These are phyloP conservation scores for Smithsoniella earleae DNA, from an alignment of 163 green algal species.

Conservation along the genomic window DNA sequence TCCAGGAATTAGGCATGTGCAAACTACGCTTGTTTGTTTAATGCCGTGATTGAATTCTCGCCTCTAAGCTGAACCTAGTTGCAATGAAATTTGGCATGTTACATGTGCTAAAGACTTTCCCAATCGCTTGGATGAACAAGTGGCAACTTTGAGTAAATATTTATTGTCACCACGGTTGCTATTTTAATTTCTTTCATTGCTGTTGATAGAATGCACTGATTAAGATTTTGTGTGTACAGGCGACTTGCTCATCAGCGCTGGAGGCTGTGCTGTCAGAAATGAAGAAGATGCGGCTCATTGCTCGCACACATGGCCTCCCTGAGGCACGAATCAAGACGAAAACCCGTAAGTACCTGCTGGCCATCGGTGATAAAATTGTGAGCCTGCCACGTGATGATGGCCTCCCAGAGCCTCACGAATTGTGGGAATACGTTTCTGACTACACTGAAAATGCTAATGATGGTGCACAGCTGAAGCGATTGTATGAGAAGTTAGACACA, in stretches of 20 bases:
- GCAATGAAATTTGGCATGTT: no score
- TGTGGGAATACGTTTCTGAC: conserved; percentile 21
- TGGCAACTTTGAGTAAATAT: no score
- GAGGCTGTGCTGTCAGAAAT: conserved; percentile 18
- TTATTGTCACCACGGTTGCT: no score
- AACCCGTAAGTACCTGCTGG: conserved; percentile 26
- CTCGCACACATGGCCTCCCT: conserved; percentile 18
- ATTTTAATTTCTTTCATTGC: no score
- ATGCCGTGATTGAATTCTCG: no score
- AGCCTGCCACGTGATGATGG: conserved; percentile 21
- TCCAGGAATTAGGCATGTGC: no score
- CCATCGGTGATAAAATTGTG: conserved; percentile 19
- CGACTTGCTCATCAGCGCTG: conserved; percentile 20
- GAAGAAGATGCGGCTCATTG: conserved; percentile 27
- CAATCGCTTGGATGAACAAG: no score
- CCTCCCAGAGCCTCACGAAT: neutral
- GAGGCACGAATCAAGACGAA: conserved; percentile 16
- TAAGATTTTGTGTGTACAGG: conserved; percentile 13
- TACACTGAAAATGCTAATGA: conserved; percentile 13
- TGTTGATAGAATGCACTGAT: no score
- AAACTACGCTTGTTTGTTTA: no score
- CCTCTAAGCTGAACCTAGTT: no score
- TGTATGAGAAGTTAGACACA: conserved; percentile 16
- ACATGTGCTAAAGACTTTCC: no score
- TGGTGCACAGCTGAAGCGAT: neutral